Percentiles rank a stretch among this genome's conserved stretches.
Evolutionary conservation across 371 early-diverging fungal species (phyloP).

Genomic region (Syncephalastrum monosporum): DNA sequence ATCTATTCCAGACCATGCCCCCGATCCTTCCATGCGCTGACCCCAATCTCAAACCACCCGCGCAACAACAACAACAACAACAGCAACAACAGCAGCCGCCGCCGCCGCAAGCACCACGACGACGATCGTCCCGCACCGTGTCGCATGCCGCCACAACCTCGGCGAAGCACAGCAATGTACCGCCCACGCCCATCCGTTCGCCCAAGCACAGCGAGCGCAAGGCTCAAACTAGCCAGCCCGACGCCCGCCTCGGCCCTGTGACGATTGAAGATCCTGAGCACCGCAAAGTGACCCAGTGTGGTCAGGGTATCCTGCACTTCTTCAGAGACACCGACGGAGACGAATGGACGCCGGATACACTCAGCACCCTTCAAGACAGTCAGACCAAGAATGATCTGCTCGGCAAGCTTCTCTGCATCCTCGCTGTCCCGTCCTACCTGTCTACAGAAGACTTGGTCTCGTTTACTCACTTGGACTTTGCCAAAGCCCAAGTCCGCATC

Average conservation of each 20-base stretch:
- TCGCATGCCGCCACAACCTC: neutral
- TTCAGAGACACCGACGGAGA: slow-evolving; percentile 48
- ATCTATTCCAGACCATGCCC: slow-evolving; percentile 1
- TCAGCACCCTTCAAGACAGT: slow-evolving; percentile 3
- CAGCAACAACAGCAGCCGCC: too few species aligned
- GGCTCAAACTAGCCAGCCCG: neutral
- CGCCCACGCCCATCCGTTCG: slow-evolving; percentile 8
- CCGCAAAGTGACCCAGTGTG: neutral
- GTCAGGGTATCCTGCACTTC: slow-evolving; percentile 69
- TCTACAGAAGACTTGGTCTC: slow-evolving; percentile 81
- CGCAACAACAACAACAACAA: neutral
- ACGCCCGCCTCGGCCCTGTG: slow-evolving; percentile 4
- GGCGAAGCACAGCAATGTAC: slow-evolving; percentile 2
- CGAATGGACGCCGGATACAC: neutral
- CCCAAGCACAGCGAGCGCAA: neutral
- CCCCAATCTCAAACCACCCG: neutral
- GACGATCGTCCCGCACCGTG: slow-evolving; percentile 1
- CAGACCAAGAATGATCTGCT: slow-evolving; percentile 26
- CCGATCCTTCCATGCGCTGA: neutral
- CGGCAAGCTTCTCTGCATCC: slow-evolving; percentile 58
- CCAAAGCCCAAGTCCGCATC: slow-evolving; percentile 58
- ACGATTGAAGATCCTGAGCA: neutral
- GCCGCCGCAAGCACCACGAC: neutral
- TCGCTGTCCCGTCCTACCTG: slow-evolving; percentile 90
- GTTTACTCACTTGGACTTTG: slow-evolving; percentile 45